phyloP scores from a whole-genome alignment of 805 yeast species.

The Ogataea trehaloabstinens region DNA sequence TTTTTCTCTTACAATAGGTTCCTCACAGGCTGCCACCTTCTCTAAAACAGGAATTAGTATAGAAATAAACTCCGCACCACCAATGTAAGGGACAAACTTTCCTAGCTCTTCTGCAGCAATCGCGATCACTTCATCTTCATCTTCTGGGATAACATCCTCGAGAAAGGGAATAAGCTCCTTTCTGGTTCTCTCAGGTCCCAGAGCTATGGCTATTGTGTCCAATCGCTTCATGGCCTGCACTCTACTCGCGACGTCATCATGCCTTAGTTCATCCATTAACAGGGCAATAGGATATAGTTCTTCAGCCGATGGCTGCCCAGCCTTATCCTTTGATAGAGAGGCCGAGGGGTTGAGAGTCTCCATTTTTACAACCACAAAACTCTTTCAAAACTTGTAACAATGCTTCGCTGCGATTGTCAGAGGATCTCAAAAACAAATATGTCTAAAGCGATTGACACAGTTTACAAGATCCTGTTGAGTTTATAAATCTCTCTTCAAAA shows the following conservation, averaged over 20 bases:
- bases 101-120: slow-evolving; percentile 91
- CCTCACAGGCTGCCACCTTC: slow-evolving; percentile 87
- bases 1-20: slow-evolving; percentile 91
- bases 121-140: slow-evolving; percentile 96
- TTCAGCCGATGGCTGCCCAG: slow-evolving; percentile 31
- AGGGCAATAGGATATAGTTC: slow-evolving; percentile 92
- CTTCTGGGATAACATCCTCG: slow-evolving; percentile 88
- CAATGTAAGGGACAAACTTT: slow-evolving; percentile 81
- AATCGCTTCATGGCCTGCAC: slow-evolving; percentile 93
- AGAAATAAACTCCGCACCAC: slow-evolving; percentile 70
- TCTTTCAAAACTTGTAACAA: too few species aligned
- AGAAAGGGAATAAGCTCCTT: slow-evolving; percentile 87
- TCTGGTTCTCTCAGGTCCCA: slow-evolving; percentile 92
- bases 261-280: slow-evolving; percentile 90
- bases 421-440: too few species aligned
- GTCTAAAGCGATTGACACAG: too few species aligned
- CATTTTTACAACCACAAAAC: slow-evolving; percentile 12
- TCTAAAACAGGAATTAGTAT: slow-evolving; percentile 69
- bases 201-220: slow-evolving; percentile 90
- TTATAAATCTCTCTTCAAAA: too few species aligned
- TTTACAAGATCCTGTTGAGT: too few species aligned
- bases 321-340: slow-evolving; percentile 1
- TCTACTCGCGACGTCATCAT: slow-evolving; percentile 91
- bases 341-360: slow-evolving; percentile 8
- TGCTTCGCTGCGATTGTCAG: too few species aligned